Base-by-base conservation (phyloP, 2,329 filamentous ascomycete species). In the Pestalotiopsis fici region DNA sequence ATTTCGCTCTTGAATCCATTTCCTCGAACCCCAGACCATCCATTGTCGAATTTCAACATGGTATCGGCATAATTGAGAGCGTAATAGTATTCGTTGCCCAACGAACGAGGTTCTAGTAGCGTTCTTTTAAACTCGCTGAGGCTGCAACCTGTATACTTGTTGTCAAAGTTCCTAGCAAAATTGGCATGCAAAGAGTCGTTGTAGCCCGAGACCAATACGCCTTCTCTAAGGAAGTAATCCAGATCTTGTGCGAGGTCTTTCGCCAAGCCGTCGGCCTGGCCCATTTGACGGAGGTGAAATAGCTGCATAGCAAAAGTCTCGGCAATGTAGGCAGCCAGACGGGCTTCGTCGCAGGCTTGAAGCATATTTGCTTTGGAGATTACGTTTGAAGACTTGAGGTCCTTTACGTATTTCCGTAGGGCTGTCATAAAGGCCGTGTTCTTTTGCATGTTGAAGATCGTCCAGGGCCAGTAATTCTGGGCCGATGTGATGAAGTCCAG, bases 391-490 rank as follows among this genome's bases (percentile, higher is more conserved):
- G 88, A 78, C 67, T 84, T 84, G 25, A 93, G 79, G 4, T 83
- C 80, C 12, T 85, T 87, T 39, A 96, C 86, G 76, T 93, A 96
- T 3, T 86, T 84, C 21, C 93, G 87, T 21, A 97, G 85, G 66
- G 89, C 88, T 55, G 88, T 84, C 66, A 98, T 86, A 74, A 97
- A 95, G 0, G 85, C 83, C 0, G 87, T 86, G 73, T 97, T 92
- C 68, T 90, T 90, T 69, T 92, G 89, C 43, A 97, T 83, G 50
- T 92, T 90, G 66, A 93, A 91, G 66, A 97, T 94, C 1, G 94
- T 95, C 93, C 95, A 97, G 1, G 95, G 92, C 95, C 95, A 98
- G 76, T 94, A 93, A 78, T 97, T 96, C 76, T 98, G 95, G 4
- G 95, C 93, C 2, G 92, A 90, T 2, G 93, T 90, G 47, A 98